Evolutionary conservation across 2,329 filamentous ascomycete species (phyloP).

Genomic region (Paecilomyces fulvus): DNA sequence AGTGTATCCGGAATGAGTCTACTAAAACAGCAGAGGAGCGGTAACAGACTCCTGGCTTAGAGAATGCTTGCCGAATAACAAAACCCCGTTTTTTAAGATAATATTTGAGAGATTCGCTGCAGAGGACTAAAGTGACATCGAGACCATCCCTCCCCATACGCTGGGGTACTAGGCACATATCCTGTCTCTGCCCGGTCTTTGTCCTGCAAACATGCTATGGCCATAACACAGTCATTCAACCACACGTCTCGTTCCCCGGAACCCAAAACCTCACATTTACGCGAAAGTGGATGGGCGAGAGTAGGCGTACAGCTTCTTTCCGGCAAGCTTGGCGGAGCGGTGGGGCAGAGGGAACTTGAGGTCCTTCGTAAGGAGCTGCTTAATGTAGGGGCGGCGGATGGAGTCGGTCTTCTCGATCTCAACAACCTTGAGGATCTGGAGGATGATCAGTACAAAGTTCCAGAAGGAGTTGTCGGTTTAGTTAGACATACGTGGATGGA

Average conservation of each 20-base stretch:
- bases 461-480: background rate
- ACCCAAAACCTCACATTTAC: conserved; percentile 51
- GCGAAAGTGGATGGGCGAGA: conserved; percentile 96
- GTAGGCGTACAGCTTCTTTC: conserved; percentile 87
- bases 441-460: conserved; percentile 7
- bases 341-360: conserved; percentile 99
- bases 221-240: conserved; percentile 36
- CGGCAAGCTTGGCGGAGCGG: conserved; percentile 73
- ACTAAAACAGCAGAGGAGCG: background rate
- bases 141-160: conserved; percentile 27
- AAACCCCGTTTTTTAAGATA: conserved; percentile 31
- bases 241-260: conserved; percentile 28
- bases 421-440: conserved; percentile 92
- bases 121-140: conserved; percentile 34
- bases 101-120: conserved; percentile 31
- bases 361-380: conserved; percentile 90
- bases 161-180: conserved; percentile 27
- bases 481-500: conserved; percentile 81
- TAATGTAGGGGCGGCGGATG: conserved; percentile 98
- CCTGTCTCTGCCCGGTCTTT: conserved; percentile 24
- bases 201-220: conserved; percentile 34
- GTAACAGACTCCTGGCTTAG: too few species aligned
- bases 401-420: conserved; percentile 92
- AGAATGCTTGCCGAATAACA: conserved; percentile 9
- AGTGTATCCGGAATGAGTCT: background rate